Evolutionary conservation across 2,329 filamentous ascomycete genomes (phyloP).

Genomic region (Xylariales sp.): DNA sequence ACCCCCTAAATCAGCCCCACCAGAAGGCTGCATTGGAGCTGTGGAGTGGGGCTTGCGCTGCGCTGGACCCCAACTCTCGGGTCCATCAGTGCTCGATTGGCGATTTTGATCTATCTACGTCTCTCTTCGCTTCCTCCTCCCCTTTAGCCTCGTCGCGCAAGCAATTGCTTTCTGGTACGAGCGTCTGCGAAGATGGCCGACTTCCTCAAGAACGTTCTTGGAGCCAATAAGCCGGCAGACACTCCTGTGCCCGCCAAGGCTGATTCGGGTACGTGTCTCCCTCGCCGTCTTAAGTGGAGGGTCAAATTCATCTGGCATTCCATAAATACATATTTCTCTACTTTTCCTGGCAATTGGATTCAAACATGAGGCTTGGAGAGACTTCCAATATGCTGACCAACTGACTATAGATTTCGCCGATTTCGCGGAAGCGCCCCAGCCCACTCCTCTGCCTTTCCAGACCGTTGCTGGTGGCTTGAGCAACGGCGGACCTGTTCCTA

Average conservation of each 20-base stretch:
- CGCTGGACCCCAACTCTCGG: slow-evolving; percentile 36
- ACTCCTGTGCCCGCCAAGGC: slow-evolving; percentile 61
- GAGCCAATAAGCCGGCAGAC: slow-evolving; percentile 71
- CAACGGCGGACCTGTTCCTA: slow-evolving; percentile 59
- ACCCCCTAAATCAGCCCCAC: slow-evolving; percentile 10
- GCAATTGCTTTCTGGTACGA: slow-evolving; percentile 38
- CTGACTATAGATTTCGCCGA: slow-evolving; percentile 87
- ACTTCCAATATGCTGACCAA: slow-evolving; percentile 29
- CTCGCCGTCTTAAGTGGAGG: slow-evolving; percentile 3
- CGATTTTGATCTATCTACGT: slow-evolving; percentile 24
- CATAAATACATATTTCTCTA: neutral
- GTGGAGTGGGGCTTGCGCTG: slow-evolving; percentile 25
- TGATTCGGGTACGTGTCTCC: slow-evolving; percentile 70
- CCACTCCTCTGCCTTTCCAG: slow-evolving; percentile 64
- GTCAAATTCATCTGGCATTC: neutral
- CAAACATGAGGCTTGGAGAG: neutral
- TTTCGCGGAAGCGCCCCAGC: slow-evolving; percentile 83
- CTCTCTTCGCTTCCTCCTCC: slow-evolving; percentile 27
- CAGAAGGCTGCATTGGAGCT: neutral
- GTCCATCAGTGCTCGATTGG: slow-evolving; percentile 30
- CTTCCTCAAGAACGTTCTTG: slow-evolving; percentile 76
- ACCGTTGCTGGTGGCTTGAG: slow-evolving; percentile 60
- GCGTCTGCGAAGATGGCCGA: slow-evolving; percentile 62
- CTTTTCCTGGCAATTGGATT: neutral
- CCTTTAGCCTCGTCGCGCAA: slow-evolving; percentile 39